Evolutionary conservation across 2,329 filamentous ascomycete genomes (phyloP), one percentile per base, ranked within the genome.

Genomic region (Colletotrichum falcatum): DNA sequence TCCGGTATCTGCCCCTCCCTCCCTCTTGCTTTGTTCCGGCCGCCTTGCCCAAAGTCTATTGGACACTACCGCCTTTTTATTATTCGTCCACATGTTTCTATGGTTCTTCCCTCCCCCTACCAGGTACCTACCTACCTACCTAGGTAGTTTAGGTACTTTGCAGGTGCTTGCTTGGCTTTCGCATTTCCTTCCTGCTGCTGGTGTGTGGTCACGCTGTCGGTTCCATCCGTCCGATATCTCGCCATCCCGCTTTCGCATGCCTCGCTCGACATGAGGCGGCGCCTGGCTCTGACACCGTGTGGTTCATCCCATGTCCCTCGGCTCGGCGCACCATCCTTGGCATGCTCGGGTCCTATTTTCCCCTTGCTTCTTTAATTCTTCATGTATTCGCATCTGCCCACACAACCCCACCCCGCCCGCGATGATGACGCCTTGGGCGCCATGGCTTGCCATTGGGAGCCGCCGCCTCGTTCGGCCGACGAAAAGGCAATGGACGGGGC

Each of bases 281-380:
- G 28, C 37, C 42, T 20, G 63, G 58, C 30, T 42, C 35, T 66
- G 62, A 63, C 39, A 39, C 59, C 54, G 44, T 61, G 66, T 61
- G 66, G 66, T 66, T 70, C 55, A 70, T 61, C 56, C 42, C 28
- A 55, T 60, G 37, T 61, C 28, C 42, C 39, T 8, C n/a, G n/a
- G n/a, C n/a, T 61, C 60, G 18, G 42, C 18, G 8, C 49, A 37
- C 56, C 12, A 66, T 16, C 49, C 28, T 46, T 42, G 65, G 28
- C 33, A 56, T 51, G 39, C 30, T 54, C 8, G n/a, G 18, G n/a
- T 35, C 39, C 6, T 12, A 28, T 18, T 35, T 33, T 5, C n/a
- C 3, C 11, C 18, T 16, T 16, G 5, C 1, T 35, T 23, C 6
- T n/a, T 55, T n/a, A 4, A 28, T 30, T 30, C 16, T 12, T 14